phyloP scores from a whole-genome alignment of 352 stramenopile species.

The Phytopythium vexans region DNA sequence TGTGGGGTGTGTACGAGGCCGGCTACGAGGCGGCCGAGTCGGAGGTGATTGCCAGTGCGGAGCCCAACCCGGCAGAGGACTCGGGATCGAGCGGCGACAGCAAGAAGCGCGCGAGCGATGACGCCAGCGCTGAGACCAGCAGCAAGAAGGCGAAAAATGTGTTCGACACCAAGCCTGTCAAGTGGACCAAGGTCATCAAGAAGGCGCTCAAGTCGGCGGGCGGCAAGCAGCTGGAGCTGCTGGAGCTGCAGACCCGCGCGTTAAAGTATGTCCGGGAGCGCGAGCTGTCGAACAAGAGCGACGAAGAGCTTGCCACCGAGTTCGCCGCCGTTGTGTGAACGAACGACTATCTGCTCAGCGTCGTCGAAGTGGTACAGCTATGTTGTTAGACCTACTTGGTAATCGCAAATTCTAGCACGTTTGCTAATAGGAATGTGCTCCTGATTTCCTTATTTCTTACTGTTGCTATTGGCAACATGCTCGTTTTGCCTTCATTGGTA shows the following conservation, averaged over 20 bases:
- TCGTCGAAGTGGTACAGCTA: slow-evolving; percentile 55
- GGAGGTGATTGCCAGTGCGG: slow-evolving; percentile 10
- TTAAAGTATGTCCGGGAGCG: slow-evolving; percentile 43
- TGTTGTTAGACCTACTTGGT: slow-evolving; percentile 9
- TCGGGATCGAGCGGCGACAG: slow-evolving; percentile 11
- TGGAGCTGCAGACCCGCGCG: slow-evolving; percentile 40
- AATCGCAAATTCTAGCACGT: too few relatives aligned
- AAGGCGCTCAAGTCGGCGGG: slow-evolving; percentile 38
- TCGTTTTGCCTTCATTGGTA: too few relatives aligned
- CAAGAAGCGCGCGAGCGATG: slow-evolving; percentile 49
- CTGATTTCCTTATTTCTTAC: too few relatives aligned
- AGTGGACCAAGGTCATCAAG: slow-evolving; percentile 75
- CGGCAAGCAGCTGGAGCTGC: slow-evolving; percentile 52
- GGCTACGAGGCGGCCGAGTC: slow-evolving; percentile 47
- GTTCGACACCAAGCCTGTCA: slow-evolving; percentile 41
- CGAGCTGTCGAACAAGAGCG: slow-evolving; percentile 42
- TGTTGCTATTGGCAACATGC: too few relatives aligned
- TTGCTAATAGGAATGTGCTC: too few relatives aligned
- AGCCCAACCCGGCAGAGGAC: neutral
- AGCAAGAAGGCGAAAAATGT: slow-evolving; percentile 51
- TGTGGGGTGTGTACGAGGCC: slow-evolving; percentile 73
- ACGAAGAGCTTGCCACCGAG: slow-evolving; percentile 68
- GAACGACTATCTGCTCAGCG: slow-evolving; percentile 33
- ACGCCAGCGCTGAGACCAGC: slow-evolving; percentile 12
- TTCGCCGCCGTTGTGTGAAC: slow-evolving; percentile 43